phyloP scores from a whole-genome alignment of 345 rosid genomes.

The Eucalyptus viminalis region DNA sequence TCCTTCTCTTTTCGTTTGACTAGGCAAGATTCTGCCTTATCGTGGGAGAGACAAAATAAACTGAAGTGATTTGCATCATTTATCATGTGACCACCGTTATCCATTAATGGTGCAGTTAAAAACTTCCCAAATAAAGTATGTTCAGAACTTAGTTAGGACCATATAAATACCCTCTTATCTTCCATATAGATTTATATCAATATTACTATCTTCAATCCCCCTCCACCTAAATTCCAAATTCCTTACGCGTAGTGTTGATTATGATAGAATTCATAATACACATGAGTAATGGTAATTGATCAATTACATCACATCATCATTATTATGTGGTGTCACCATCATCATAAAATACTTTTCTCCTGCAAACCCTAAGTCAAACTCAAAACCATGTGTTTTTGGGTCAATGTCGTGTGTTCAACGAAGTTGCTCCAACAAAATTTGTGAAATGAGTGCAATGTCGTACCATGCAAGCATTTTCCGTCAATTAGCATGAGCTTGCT shows the following conservation, averaged over 20 bases:
- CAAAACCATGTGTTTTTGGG: not conserved
- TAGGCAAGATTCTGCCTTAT: not conserved
- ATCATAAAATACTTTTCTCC: not conserved
- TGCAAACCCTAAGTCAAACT: not conserved
- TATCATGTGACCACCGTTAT: not conserved
- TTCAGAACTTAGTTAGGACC: not conserved
- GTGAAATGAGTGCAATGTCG: not conserved
- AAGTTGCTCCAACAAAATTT: not conserved
- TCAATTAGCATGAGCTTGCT: not conserved
- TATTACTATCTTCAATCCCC: not conserved
- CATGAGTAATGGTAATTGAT: not conserved
- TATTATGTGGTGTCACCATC: not conserved
- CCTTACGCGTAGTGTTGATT: accelerated
- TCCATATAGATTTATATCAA: too few species aligned
- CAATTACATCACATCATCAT: not conserved
- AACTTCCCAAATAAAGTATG: not conserved
- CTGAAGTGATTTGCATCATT: not conserved
- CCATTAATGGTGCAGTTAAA: not conserved
- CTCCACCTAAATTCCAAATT: not conserved
- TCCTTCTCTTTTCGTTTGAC: not conserved
- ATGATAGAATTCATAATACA: too few species aligned
- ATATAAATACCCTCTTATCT: not conserved
- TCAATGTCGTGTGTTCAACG: not conserved
- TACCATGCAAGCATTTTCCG: not conserved
- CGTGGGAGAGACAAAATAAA: not conserved